phyloP scores from a whole-genome alignment of 2,329 filamentous ascomycete species.

The Claviceps sp. region DNA sequence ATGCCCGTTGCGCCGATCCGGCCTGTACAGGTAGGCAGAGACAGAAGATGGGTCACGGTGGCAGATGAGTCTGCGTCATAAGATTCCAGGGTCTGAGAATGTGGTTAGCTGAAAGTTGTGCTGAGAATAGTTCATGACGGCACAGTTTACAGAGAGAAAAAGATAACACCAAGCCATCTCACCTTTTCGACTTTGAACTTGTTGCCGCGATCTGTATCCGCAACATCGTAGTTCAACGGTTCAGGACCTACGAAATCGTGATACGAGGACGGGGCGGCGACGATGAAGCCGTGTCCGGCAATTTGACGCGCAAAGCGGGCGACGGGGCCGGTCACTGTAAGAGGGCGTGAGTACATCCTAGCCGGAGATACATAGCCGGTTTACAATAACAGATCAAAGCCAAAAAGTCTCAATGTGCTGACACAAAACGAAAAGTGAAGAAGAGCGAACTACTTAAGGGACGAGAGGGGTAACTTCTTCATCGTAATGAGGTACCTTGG shows the following conservation, averaged over 20 bases:
- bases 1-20: conserved; percentile 71
- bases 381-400: too few relatives aligned
- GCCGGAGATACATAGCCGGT: too few relatives aligned
- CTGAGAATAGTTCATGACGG: not conserved
- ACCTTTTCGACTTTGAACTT: conserved; percentile 74
- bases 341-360: not conserved
- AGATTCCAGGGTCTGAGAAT: conserved; percentile 55
- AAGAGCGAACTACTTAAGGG: not conserved
- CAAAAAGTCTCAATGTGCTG: too few relatives aligned
- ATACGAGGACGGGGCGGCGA: conserved; percentile 79
- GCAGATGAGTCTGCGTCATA: conserved; percentile 70
- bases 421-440: not conserved
- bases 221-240: conserved; percentile 70
- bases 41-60: conserved; percentile 56
- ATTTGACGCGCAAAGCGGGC: conserved; percentile 84
- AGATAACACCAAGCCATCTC: not conserved
- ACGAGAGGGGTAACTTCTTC: too few relatives aligned
- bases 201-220: conserved; percentile 80
- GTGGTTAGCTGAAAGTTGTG: not conserved
- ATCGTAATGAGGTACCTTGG: conserved; percentile 50
- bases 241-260: conserved; percentile 86
- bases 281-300: conserved; percentile 84
- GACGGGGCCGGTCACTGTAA: conserved; percentile 73
- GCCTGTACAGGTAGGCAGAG: conserved; percentile 66
- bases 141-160: not conserved